Evolutionary conservation across 805 yeast species (phyloP).

Genomic region (Tetrapisispora nanseiensis): DNA sequence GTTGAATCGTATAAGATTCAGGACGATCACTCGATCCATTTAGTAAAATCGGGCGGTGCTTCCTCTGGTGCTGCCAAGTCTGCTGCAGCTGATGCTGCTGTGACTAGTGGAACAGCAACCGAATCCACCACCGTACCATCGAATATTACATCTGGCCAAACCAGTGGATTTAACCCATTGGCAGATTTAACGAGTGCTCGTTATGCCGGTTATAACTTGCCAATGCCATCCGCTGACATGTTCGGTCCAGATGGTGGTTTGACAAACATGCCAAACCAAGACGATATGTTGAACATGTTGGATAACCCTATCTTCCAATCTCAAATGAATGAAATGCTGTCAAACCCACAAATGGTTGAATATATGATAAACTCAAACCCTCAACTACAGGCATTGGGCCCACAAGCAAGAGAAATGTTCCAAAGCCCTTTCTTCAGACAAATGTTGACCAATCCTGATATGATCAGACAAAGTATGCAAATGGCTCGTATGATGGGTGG

Average conservation of each 20-base stretch:
- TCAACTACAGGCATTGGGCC: conserved; percentile 77
- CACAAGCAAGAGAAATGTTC: conserved; percentile 75
- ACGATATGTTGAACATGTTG: conserved; percentile 66
- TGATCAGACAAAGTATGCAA: conserved; percentile 73
- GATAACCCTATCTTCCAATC: conserved; percentile 75
- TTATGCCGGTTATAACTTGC: conserved; percentile 72
- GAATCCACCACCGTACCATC: conserved; percentile 39
- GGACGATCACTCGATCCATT: conserved; percentile 77
- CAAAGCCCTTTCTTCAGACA: conserved; percentile 77
- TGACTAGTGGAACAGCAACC: background rate
- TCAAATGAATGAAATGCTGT: conserved; percentile 68
- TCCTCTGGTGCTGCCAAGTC: conserved; percentile 22
- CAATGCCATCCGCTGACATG: conserved; percentile 77
- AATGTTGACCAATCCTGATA: conserved; percentile 73
- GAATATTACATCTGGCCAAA: conserved; percentile 71
- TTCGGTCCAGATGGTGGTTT: conserved; percentile 91
- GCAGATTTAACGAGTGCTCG: conserved; percentile 92
- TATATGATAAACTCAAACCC: conserved; percentile 75
- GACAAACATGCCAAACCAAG: conserved; percentile 49
- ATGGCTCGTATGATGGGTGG: conserved; percentile 45
- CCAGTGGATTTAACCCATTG: conserved; percentile 79
- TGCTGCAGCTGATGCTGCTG: conserved; percentile 12
- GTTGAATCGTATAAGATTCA: conserved; percentile 70
- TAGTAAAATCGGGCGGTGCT: conserved; percentile 71
- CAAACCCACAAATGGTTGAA: conserved; percentile 84